Percentiles rank a stretch among this genome's conserved stretches.
phyloP scores from a whole-genome alignment of 78 protist species.

The slime mould (Dictyostelium discoideum) region dicty_2.7 NC_007090.3:4843001-4843500 shows the following conservation, averaged over 20 bases:
- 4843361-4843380: neutral
- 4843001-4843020: neutral
- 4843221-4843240: conserved; percentile 49
- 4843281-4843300: neutral
- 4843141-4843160: conserved; percentile 77
- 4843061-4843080: conserved; percentile 63
- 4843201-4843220: conserved; percentile 59
- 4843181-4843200: conserved; percentile 30
- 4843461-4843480: conserved; percentile 42
- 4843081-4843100: conserved; percentile 81
- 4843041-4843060: conserved; percentile 69
- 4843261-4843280: neutral
- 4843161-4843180: conserved; percentile 60
- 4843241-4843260: neutral
- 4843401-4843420: conserved; percentile 16
- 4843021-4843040: conserved; percentile 52
- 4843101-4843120: conserved; percentile 56
- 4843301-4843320: conserved; percentile 75
- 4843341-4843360: conserved; percentile 21
- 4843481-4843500: conserved; percentile 36
- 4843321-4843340: conserved; percentile 63
- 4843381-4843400: conserved; percentile 8
- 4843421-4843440: neutral
- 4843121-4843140: conserved; percentile 59
- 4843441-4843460: conserved; percentile 55